Evolutionary conservation across 768 basidiomycete species (phyloP), one percentile per base, ranked within the genome.

Genomic region (Kwoniella sp.): DNA sequence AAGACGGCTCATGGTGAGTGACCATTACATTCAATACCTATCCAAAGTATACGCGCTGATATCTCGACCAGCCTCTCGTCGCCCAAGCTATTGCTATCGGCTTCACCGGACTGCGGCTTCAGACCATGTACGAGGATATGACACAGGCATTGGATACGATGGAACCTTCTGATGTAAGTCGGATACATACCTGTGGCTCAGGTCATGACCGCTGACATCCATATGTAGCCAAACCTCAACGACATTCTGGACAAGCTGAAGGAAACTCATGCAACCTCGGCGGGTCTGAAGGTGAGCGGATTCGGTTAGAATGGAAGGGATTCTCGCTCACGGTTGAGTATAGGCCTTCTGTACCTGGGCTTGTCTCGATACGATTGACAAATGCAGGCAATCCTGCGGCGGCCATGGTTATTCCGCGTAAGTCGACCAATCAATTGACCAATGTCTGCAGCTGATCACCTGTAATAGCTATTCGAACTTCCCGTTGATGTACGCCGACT

Each of bases 231-330:
- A 0, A 80, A 81, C 55, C 64, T 79, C 2, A 64, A 70, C 40
- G 78, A 77, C 7, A 79, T 81, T 21, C 73, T 83, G 21, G 81
- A 81, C 46, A 83, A 81, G 73, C 72, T 83, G 58, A 82, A 82
- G 66, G 82, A 83, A 69, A 82, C 81, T 17, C 82, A 83, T 60
- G 81, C 82, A 8, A 83, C 82, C 0, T 81, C 80, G 7, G 82
- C 82, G 0, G 82, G 82, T 1, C 70, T 83, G 22, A 83, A 83
- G 72, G 57, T 58, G 29, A 58, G 57, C 33, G 17, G 8, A 19
- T 15, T 19, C 10, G 10, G 17, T 19, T 10, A 19, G 17, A n/a
- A n/a, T n/a, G n/a, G n/a, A n/a, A n/a, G n/a, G n/a, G n/a, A n/a
- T n/a, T n/a, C n/a, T n/a, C n/a, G 17, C 40, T 44, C 3, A 44